Base-by-base conservation (phyloP, 495 filamentous ascomycete species). In the Tuber microsphaerosporum region DNA sequence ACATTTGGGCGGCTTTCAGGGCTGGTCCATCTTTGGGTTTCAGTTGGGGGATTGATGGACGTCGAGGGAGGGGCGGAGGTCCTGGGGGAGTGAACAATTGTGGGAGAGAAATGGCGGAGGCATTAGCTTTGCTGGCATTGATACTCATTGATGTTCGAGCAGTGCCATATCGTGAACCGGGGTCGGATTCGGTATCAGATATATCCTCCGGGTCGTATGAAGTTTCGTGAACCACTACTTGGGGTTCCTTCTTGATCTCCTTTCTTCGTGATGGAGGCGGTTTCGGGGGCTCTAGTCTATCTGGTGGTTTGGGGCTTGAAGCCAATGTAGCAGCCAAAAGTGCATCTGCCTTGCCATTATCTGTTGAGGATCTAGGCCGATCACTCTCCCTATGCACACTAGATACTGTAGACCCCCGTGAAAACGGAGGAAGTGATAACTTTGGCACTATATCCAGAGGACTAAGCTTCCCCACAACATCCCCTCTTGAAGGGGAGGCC, bases 271-370 rank as follows among this genome's bases (percentile, higher is more conserved):
- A 65, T 2, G 77, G 77, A 42, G 76, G 77, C 43, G 22, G 77
- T 68, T 73, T 72, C 9, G 77, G 76, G 16, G 75, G 70, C 56
- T 61, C 69, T 16, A 19, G 22, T 42, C 73, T 77, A 5, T 69
- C n/a, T 17, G 51, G 71, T 44, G 73, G 20, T 16, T 70, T 76
- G 22, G 48, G n/a, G n/a, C 72, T 56, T n/a, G 72, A 75, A 46
- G 72, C 75, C 12, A 80, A 68, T 9, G 74, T 76, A 70, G 74
- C 72, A 46, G 79, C 79, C 34, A 80, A 65, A 70, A 77, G 79
- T 48, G 74, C 73, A 48, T 72, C 61, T 17, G 14, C 12, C 26
- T 34, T 65, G 12, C 56, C 56, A 34, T 17, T 65, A 17, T 65
- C 56, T 6, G 4, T 6, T 65, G 56, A 65, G 56, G 56, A 34